A percentile compares a stretch with the other conserved stretches of the same genome.
These are phyloP conservation scores for Xylaria sp. DNA, from an alignment of 2,329 filamentous ascomycete genomes.

Conservation along the genomic window DNA sequence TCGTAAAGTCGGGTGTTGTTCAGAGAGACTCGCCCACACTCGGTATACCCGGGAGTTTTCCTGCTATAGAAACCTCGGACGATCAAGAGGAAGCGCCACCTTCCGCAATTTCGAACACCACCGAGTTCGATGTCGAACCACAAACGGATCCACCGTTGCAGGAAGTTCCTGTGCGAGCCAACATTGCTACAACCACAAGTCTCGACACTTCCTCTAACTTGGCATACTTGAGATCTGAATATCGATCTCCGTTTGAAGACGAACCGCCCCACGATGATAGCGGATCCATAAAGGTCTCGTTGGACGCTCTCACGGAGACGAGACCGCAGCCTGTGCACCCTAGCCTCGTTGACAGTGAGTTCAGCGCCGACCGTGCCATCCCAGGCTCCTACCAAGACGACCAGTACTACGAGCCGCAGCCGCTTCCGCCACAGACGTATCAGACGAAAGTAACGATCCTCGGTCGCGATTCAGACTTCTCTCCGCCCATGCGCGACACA, in stretches of 20 bases:
- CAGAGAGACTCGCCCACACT: conserved; percentile 65
- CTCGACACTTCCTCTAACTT: conserved; percentile 30
- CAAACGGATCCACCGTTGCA: conserved; percentile 59
- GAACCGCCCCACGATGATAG: conserved; percentile 42
- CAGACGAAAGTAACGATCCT: conserved; percentile 55
- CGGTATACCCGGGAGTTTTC: conserved; percentile 67
- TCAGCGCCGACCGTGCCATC: conserved; percentile 28
- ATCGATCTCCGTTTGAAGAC: conserved; percentile 56
- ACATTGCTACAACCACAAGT: conserved; percentile 23
- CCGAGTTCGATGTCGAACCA: conserved; percentile 74
- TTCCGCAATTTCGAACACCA: conserved; percentile 64
- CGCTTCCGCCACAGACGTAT: conserved; percentile 42
- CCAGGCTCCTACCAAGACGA: conserved; percentile 40
- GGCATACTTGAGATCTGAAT: conserved; percentile 43
- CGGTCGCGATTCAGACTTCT: conserved; percentile 47
- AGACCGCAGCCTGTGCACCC: conserved; percentile 29
- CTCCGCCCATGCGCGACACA: conserved; percentile 16
- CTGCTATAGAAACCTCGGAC: conserved; percentile 43
- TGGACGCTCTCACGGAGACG: conserved; percentile 40
- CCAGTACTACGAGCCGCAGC: conserved; percentile 45
- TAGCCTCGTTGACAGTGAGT: conserved; percentile 33
- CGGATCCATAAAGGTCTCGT: conserved; percentile 45
- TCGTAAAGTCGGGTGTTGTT: conserved; percentile 5
- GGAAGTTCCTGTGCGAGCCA: conserved; percentile 31
- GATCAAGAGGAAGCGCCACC: conserved; percentile 53